phyloP scores from a whole-genome alignment of 176 grass and related monocot species.

The Lolium rigidum region DNA sequence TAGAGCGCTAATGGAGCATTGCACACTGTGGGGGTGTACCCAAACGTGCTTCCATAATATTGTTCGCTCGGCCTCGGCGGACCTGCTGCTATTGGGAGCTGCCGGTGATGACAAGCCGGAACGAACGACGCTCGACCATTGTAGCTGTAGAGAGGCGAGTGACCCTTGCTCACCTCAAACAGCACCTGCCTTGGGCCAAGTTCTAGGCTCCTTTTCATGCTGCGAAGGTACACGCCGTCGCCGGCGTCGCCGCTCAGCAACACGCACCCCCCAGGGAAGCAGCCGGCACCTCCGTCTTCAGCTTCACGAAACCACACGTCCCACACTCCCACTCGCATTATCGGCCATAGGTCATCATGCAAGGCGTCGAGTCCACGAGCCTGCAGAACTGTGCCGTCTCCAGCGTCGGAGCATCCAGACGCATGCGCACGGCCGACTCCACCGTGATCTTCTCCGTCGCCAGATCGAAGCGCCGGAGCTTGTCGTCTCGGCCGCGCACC shows the following conservation, averaged over 20 bases:
- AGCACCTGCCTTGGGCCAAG: not conserved
- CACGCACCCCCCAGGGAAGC: not conserved
- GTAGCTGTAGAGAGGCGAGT: not conserved
- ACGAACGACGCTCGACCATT: not conserved
- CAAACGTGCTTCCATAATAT: not conserved
- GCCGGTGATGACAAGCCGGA: not conserved
- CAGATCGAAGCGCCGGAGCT: not conserved
- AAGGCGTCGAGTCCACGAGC: not conserved
- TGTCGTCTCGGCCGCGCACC: not conserved
- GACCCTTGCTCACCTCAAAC: not conserved
- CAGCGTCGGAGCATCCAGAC: not conserved
- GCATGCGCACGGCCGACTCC: not conserved
- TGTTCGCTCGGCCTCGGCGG: not conserved
- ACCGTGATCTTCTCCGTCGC: not conserved
- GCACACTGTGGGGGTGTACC: not conserved
- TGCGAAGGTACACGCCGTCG: not conserved
- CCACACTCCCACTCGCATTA: not conserved
- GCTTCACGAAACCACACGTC: not conserved
- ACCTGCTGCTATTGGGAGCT: not conserved
- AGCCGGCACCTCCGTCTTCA: not conserved
- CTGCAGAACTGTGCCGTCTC: not conserved
- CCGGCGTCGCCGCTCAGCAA: not conserved
- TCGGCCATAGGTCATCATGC: not conserved
- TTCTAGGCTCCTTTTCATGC: not conserved
- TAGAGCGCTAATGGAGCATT: not conserved